phyloP scores from a whole-genome alignment of 2,329 filamentous ascomycete species.

The Ambrosiella xylebori region DNA sequence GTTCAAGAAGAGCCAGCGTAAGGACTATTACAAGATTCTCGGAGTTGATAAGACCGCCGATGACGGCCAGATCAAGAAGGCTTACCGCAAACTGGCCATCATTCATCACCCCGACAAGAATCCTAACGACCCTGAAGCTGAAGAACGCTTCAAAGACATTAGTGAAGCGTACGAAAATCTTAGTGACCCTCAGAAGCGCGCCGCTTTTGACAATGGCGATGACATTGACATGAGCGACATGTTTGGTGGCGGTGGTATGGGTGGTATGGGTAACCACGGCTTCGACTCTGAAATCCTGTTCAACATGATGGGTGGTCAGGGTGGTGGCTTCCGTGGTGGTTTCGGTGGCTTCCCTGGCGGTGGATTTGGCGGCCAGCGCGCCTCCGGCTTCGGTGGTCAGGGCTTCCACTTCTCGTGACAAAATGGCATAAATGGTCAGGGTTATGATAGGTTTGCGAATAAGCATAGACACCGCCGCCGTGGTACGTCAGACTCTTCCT shows the following conservation, averaged over 20 bases:
- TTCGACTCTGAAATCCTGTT: conserved; percentile 67
- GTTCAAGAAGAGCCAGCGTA: conserved; percentile 90
- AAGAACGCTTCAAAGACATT: conserved; percentile 92
- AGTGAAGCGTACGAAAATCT: conserved; percentile 92
- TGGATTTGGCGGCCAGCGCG: conserved; percentile 24
- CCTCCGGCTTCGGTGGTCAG: conserved; percentile 33
- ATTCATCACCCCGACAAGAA: conserved; percentile 97
- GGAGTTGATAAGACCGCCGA: conserved; percentile 70
- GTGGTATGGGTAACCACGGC: conserved; percentile 43
- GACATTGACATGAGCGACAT: conserved; percentile 80
- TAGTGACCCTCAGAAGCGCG: conserved; percentile 85
- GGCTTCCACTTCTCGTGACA: conserved; percentile 38
- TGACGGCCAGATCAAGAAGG: conserved; percentile 82
- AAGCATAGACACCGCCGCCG: not conserved
- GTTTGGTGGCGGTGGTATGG: conserved; percentile 49
- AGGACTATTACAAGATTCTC: conserved; percentile 98
- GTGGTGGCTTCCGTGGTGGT: conserved; percentile 31
- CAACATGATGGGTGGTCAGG: conserved; percentile 61
- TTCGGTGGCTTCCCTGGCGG: conserved; percentile 33
- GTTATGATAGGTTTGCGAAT: not conserved
- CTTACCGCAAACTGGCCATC: conserved; percentile 88
- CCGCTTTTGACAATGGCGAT: conserved; percentile 79
- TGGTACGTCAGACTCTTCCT: not conserved
- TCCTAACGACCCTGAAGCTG: conserved; percentile 65
- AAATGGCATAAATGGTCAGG: not conserved